These are phyloP conservation scores for Tylopilus cervinicoccineus DNA, from an alignment of 768 basidiomycete genomes.

Conservation along the genomic window DNA sequence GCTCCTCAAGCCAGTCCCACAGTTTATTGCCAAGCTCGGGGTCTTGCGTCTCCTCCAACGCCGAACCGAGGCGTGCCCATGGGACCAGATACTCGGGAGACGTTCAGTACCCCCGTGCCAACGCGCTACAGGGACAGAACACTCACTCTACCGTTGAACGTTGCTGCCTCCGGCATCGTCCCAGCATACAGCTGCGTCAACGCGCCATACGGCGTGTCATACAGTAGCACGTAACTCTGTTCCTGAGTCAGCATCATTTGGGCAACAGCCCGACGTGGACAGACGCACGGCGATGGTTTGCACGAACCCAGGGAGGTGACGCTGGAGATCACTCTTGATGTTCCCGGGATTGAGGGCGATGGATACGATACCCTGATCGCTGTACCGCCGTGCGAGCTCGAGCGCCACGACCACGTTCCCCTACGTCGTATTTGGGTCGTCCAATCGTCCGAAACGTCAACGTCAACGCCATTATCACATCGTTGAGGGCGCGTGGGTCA, in stretches of 20 bases:
- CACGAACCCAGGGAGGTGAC: conserved; percentile 15
- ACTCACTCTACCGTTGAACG: conserved; percentile 41
- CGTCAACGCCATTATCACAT: neutral
- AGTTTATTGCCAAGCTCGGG: conserved; percentile 32
- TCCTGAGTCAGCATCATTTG: neutral
- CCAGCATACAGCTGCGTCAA: conserved; percentile 44
- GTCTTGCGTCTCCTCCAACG: conserved; percentile 29
- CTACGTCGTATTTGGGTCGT: conserved; percentile 24
- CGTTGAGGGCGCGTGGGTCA: neutral
- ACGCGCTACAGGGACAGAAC: neutral
- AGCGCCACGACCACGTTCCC: conserved; percentile 41
- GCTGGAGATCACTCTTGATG: conserved; percentile 30
- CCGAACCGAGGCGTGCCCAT: conserved; percentile 37
- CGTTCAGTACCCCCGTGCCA: neutral
- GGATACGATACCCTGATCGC: conserved; percentile 44
- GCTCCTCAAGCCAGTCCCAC: conserved; percentile 48
- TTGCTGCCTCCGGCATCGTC: conserved; percentile 36
- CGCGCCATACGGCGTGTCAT: conserved; percentile 35
- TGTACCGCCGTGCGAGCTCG: conserved; percentile 46
- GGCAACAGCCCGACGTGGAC: too few relatives aligned
- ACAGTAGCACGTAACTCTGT: conserved; percentile 22
- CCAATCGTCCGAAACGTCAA: neutral
- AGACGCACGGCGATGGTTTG: conserved; percentile 13
- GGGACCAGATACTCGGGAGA: conserved; percentile 40
- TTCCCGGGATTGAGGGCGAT: conserved; percentile 45